A percentile compares a stretch with the other conserved stretches of the same genome.
phyloP scores from a whole-genome alignment of 2,329 filamentous ascomycete species.

The Lecanicillium sp. region DNA sequence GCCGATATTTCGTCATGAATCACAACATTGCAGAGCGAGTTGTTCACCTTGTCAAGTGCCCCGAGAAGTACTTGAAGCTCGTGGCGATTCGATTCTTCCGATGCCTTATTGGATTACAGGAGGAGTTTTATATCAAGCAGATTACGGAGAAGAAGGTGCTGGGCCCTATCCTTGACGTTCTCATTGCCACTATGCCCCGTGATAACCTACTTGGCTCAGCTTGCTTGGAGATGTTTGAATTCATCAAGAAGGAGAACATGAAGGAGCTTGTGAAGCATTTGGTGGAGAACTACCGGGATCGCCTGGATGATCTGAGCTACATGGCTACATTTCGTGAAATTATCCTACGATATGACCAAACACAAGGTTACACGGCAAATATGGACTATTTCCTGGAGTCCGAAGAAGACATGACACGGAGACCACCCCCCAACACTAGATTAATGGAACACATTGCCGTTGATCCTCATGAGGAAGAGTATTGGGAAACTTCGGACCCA shows the following conservation, averaged over 20 bases:
- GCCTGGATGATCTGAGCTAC: conserved; percentile 66
- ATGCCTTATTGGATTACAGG: conserved; percentile 73
- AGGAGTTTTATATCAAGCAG: conserved; percentile 85
- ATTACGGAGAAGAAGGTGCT: conserved; percentile 75
- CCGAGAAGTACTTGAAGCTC: conserved; percentile 87
- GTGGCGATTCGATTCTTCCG: conserved; percentile 92
- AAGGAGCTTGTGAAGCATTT: conserved; percentile 78
- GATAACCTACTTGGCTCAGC: conserved; percentile 93
- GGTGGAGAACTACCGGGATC: conserved; percentile 75
- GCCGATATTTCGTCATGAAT: conserved; percentile 78
- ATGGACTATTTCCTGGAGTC: conserved; percentile 67
- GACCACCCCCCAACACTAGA: conserved; percentile 39
- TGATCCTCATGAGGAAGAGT: conserved; percentile 82
- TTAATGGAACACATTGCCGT: conserved; percentile 63
- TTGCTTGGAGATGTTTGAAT: conserved; percentile 88
- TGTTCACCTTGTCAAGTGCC: conserved; percentile 70
- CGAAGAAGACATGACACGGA: conserved; percentile 47
- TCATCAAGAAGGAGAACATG: conserved; percentile 72
- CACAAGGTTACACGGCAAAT: conserved; percentile 56
- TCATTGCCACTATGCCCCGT: conserved; percentile 77
- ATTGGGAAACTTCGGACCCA: conserved; percentile 85
- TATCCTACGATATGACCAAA: conserved; percentile 70
- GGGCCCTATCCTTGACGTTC: conserved; percentile 74
- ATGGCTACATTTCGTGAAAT: conserved; percentile 77
- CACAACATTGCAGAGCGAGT: conserved; percentile 73